These are phyloP conservation scores for Backusella westeae DNA, from an alignment of 192 early-diverging fungal species.

Conservation along the genomic window DNA sequence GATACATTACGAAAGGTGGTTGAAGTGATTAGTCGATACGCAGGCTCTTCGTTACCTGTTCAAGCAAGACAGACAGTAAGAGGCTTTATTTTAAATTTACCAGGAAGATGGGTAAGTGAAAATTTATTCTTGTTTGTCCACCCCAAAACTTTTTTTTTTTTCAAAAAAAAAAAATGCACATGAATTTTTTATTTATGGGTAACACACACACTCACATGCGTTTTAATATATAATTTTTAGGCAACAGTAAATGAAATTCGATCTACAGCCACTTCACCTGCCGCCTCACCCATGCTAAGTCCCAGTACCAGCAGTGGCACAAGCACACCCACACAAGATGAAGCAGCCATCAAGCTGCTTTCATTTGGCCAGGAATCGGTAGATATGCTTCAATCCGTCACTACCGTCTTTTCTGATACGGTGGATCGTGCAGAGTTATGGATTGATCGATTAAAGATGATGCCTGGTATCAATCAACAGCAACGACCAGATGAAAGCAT, in stretches of 20 bases:
- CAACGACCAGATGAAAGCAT: background rate
- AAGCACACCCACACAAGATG: slow-evolving; percentile 26
- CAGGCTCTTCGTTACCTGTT: slow-evolving; percentile 79
- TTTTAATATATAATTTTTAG: slow-evolving; percentile 6
- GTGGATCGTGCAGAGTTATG: slow-evolving; percentile 64
- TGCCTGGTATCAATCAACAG: slow-evolving; percentile 17
- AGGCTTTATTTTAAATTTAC: slow-evolving; percentile 82
- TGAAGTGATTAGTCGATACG: slow-evolving; percentile 83
- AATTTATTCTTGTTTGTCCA: background rate
- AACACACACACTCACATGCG: background rate
- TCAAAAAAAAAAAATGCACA: background rate
- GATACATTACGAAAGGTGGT: slow-evolving; percentile 84
- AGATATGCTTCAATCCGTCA: slow-evolving; percentile 67
- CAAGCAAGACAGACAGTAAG: slow-evolving; percentile 77
- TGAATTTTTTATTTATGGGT: background rate
- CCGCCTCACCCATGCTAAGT: slow-evolving; percentile 32
- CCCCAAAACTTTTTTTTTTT: background rate
- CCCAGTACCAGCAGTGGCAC: background rate
- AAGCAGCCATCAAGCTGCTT: slow-evolving; percentile 63
- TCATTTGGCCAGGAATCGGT: slow-evolving; percentile 68
- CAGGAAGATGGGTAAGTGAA: slow-evolving; percentile 66
- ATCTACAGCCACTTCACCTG: slow-evolving; percentile 36
- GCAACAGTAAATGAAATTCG: slow-evolving; percentile 39
- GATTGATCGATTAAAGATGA: slow-evolving; percentile 48
- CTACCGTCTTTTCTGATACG: slow-evolving; percentile 67